Conservation (phyloP, 306 rosid species). For the Prunus mongolica region DNA sequence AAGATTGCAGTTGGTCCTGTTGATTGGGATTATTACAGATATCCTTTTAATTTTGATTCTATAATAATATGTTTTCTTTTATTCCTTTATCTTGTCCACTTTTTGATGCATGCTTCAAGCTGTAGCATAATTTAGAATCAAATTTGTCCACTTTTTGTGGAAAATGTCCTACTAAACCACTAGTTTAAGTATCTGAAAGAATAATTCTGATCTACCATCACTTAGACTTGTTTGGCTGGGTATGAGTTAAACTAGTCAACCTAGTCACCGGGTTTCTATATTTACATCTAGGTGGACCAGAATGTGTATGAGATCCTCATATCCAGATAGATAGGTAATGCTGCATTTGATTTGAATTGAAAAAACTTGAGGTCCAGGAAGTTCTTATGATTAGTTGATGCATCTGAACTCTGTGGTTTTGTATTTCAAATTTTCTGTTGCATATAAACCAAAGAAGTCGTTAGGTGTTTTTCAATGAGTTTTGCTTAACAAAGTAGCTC, state of each 20-base stretch:
- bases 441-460: neutral
- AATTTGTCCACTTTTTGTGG: too few species aligned
- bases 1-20: constrained; percentile 77
- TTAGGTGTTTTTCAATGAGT: neutral
- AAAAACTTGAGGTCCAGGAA: neutral
- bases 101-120: too few species aligned
- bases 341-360: neutral
- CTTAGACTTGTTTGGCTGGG: too few species aligned
- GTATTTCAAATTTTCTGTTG: neutral
- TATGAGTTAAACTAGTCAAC: too few species aligned
- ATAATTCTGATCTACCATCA: too few species aligned
- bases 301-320: too few species aligned
- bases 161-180: too few species aligned
- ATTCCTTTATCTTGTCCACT: neutral
- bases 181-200: too few species aligned
- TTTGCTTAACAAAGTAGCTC: constrained; percentile 49
- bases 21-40: constrained; percentile 96
- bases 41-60: constrained; percentile 49
- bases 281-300: too few species aligned
- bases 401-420: neutral
- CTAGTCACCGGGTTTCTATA: too few species aligned
- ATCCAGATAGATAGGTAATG: too few species aligned
- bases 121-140: too few species aligned
- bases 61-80: neutral
- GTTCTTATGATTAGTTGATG: neutral